A percentile compares a stretch with the other conserved stretches of the same genome.
Conservation (phyloP, 2,329 filamentous ascomycete genomes). For the Alternaria conjuncta region DNA sequence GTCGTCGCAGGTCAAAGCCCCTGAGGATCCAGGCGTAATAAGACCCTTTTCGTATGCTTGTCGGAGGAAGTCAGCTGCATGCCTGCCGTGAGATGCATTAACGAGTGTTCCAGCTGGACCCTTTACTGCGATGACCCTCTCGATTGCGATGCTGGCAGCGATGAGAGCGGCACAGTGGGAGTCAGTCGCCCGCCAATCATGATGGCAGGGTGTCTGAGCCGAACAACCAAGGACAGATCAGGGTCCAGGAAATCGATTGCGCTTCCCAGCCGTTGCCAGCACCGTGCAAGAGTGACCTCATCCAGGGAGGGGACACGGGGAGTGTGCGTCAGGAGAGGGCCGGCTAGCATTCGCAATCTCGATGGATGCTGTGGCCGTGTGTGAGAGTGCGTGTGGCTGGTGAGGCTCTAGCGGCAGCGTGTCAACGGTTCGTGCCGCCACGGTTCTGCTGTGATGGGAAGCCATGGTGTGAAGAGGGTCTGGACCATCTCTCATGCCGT, state of each 20-base stretch:
- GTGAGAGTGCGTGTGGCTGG: neutral
- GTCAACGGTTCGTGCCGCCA: slow-evolving; percentile 16
- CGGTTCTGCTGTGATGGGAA: neutral
- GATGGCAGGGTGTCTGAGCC: neutral
- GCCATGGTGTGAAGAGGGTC: neutral
- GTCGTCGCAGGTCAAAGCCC: neutral
- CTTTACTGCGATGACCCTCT: slow-evolving; percentile 13
- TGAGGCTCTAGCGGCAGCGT: neutral
- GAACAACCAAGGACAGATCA: slow-evolving; percentile 5
- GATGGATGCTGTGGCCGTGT: slow-evolving; percentile 1
- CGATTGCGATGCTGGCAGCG: slow-evolving; percentile 19
- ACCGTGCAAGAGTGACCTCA: slow-evolving; percentile 10
- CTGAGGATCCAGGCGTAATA: neutral
- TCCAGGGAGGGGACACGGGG: neutral
- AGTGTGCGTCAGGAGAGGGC: neutral
- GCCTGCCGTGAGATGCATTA: slow-evolving; percentile 4
- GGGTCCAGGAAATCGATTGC: slow-evolving; percentile 9
- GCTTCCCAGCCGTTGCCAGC: neutral
- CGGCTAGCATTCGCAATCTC: slow-evolving; percentile 10
- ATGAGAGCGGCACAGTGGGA: slow-evolving; percentile 23
- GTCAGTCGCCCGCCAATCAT: neutral
- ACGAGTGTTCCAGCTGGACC: neutral
- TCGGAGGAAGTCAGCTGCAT: slow-evolving; percentile 15
- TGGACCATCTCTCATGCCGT: neutral
- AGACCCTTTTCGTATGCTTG: slow-evolving; percentile 7